Evolutionary conservation across 2,329 filamentous ascomycete genomes (phyloP).

Genomic region (Xylaria arbuscula): DNA sequence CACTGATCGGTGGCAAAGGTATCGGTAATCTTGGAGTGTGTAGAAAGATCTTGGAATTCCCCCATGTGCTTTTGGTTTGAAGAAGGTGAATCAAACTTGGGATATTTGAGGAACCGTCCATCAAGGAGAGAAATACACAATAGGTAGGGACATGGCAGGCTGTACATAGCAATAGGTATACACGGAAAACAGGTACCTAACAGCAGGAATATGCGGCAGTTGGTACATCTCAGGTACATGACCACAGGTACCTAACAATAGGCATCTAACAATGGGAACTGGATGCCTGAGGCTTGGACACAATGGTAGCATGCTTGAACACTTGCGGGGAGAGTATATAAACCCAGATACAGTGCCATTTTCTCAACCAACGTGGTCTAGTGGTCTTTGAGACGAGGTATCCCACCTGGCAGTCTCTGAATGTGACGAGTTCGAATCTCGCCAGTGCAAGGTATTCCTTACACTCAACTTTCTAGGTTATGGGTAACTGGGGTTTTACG

Average conservation of each 20-base stretch:
- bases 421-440: conserved; percentile 22
- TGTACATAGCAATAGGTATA: neutral
- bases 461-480: neutral
- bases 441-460: conserved; percentile 18
- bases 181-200: neutral
- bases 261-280: neutral
- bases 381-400: conserved; percentile 14
- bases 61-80: too few relatives aligned
- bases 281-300: neutral
- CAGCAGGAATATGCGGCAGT: neutral
- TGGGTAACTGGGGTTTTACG: conserved; percentile 3
- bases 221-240: neutral
- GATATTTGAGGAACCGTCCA: too few relatives aligned
- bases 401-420: neutral
- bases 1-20: neutral
- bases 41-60: neutral
- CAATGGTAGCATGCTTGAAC: neutral
- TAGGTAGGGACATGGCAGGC: too few relatives aligned
- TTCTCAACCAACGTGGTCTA: conserved; percentile 19
- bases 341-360: conserved; percentile 2
- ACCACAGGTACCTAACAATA: neutral
- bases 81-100: too few relatives aligned
- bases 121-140: too few relatives aligned
- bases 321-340: neutral
- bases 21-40: neutral